Evolutionary conservation across 2,329 filamentous ascomycete species (phyloP).

Genomic region (Aspergillus versicolor): DNA sequence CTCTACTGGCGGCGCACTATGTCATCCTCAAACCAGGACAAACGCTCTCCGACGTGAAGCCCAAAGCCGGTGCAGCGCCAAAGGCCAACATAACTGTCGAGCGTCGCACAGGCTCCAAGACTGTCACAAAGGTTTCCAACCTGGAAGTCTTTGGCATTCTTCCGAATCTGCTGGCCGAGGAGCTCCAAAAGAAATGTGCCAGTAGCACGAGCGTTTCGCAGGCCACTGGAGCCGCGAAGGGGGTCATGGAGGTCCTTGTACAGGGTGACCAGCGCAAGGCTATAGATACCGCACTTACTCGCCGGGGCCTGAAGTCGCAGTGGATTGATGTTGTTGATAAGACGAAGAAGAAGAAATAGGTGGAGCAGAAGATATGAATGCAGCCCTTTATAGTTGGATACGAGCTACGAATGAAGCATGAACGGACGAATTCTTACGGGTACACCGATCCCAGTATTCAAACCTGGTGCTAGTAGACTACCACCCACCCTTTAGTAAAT

Average conservation of each 20-base stretch:
- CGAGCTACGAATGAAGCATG: not conserved
- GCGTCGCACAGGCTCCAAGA: slow-evolving; percentile 65
- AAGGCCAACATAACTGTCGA: slow-evolving; percentile 62
- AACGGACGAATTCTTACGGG: no score
- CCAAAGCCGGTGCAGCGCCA: slow-evolving; percentile 60
- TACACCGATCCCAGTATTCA: no score
- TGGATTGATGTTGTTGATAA: slow-evolving; percentile 68
- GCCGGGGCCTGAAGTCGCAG: slow-evolving; percentile 57
- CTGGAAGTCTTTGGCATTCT: slow-evolving; percentile 63
- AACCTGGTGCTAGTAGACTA: no score
- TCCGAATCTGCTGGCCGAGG: slow-evolving; percentile 61
- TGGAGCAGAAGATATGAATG: not conserved
- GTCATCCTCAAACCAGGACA: slow-evolving; percentile 51
- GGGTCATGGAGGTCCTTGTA: slow-evolving; percentile 66
- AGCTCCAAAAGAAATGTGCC: slow-evolving; percentile 66
- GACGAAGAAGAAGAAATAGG: slow-evolving; percentile 63
- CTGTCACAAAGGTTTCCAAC: slow-evolving; percentile 61
- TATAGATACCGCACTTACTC: slow-evolving; percentile 59
- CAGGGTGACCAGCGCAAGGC: slow-evolving; percentile 66
- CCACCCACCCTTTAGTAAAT: no score
- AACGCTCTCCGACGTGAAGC: slow-evolving; percentile 50
- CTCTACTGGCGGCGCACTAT: slow-evolving; percentile 55
- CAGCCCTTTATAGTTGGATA: not conserved
- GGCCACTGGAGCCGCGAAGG: slow-evolving; percentile 61
- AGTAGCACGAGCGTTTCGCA: slow-evolving; percentile 66